Base-by-base conservation (phyloP, 345 rosid genomes). In the Pugionium dolabratum region DNA sequence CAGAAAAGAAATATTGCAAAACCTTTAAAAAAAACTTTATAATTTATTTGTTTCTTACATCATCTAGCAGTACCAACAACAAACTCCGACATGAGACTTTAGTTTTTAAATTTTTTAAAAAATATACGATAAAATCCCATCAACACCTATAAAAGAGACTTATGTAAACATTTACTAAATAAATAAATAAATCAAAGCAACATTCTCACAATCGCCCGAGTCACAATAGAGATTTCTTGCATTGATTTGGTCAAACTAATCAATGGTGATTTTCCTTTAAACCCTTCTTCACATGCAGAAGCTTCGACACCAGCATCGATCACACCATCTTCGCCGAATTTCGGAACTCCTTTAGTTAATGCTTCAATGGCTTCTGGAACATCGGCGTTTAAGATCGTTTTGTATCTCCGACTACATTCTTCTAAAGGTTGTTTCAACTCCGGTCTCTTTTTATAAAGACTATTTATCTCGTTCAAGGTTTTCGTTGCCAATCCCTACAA, bases 321-420 rank as follows among this genome's bases (percentile, higher is more conserved):
- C 5, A 77, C 70, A 10, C 75, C 78, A 0, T 79, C 64, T 27
- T 67, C 81, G 0, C 78, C 89, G 9, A 80, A 85, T 47, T 80
- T 82, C 0, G 79, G 79, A 40, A 74, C 60, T n/a, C 81, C 83
- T 49, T 75, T 77, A 6, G 70, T 8, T 3, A 82, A 44, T 4
- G 85, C 89, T 35, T 79, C 81, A 29, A 79, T 67, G 9, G 83
- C 80, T 56, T 67, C 76, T 0, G 82, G 89, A n/a, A 85, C 59
- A 59, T 60, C 81, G 29, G 73, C 81, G 30, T 82, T 60, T 37
- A 82, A 54, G 27, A 82, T 76, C 29, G 82, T 60, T 59, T 77
- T 74, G 74, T 85, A 82, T 8, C 59, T 40, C 6, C 74, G 75
- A 43, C 66, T 72, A 71, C 89, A 85, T 28, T 75, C 62, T 4